phyloP scores from a whole-genome alignment of 371 early-diverging fungal species.

The Mucor lusitanicus region DNA sequence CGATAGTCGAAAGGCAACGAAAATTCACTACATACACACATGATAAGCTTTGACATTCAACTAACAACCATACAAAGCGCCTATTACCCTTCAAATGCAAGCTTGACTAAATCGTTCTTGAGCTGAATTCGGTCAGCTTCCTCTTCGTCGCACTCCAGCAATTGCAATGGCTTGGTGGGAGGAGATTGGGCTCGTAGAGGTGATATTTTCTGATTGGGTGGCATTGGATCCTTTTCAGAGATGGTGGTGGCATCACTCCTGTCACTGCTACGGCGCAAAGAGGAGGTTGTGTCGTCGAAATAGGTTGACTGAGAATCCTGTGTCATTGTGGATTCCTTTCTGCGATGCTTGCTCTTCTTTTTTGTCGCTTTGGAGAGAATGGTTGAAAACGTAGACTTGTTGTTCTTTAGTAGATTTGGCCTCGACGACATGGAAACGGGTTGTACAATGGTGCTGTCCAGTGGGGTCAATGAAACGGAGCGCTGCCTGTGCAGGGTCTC shows the following conservation, averaged over 20 bases:
- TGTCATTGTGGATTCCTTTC: constrained; percentile 1
- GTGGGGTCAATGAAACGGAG: constrained; percentile 20
- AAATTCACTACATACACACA: constrained; percentile 23
- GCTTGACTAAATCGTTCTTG: constrained; percentile 37
- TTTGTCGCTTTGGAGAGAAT: constrained; percentile 26
- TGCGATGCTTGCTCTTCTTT: constrained; percentile 2
- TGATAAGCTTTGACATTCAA: too few relatives aligned
- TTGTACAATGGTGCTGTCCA: not conserved
- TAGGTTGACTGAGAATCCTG: constrained; percentile 6
- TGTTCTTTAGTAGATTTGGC: not conserved
- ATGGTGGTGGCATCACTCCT: constrained; percentile 8
- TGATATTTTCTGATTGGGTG: not conserved
- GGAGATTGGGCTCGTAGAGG: not conserved
- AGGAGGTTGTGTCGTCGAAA: constrained; percentile 8
- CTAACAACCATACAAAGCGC: too few relatives aligned
- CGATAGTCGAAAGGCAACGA: constrained; percentile 28
- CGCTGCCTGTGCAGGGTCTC: constrained; percentile 5
- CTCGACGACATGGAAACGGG: not conserved
- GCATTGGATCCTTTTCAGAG: constrained; percentile 10
- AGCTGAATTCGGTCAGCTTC: constrained; percentile 38
- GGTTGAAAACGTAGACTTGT: constrained; percentile 15
- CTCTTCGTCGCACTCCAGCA: constrained; percentile 31
- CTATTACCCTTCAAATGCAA: constrained; percentile 46
- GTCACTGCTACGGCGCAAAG: constrained; percentile 7
- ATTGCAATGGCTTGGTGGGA: not conserved